phyloP scores from a whole-genome alignment of 176 grass and related monocot genomes.

The Oryza brachyantha region DNA sequence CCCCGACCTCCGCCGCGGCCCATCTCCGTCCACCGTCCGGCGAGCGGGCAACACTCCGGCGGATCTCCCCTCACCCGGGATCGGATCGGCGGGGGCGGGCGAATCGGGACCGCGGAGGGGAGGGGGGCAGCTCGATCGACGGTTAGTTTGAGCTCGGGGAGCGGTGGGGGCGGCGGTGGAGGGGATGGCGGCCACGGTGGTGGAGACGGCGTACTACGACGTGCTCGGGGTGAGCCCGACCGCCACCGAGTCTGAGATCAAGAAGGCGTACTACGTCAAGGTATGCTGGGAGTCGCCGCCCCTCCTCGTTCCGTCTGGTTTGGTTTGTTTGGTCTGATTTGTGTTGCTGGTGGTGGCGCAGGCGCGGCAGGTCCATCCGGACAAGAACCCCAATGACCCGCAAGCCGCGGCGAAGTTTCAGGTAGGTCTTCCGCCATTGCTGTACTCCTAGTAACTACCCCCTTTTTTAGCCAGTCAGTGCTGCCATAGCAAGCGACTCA shows the following conservation, averaged over 20 bases:
- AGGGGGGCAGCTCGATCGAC: slow-evolving; percentile 22
- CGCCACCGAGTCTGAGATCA: slow-evolving; percentile 88
- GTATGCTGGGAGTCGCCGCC: slow-evolving; percentile 29
- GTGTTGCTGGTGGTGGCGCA: slow-evolving; percentile 25
- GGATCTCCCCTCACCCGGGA: neutral
- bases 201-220: slow-evolving; percentile 92
- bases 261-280: slow-evolving; percentile 97
- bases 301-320: neutral
- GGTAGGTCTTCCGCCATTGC: slow-evolving; percentile 34
- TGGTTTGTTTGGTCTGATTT: slow-evolving; percentile 26
- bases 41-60: neutral
- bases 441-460: neutral
- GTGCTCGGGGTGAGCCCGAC: slow-evolving; percentile 71
- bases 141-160: neutral
- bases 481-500: neutral
- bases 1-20: slow-evolving; percentile 7
- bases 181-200: no score
- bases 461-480: neutral
- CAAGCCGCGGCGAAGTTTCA: slow-evolving; percentile 83
- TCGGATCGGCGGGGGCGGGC: neutral
- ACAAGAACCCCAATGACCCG: slow-evolving; percentile 94
- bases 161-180: neutral
- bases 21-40: neutral
- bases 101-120: neutral
- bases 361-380: slow-evolving; percentile 92